phyloP scores from a whole-genome alignment of 345 rosid genomes.

The Trapa bicornis region DNA sequence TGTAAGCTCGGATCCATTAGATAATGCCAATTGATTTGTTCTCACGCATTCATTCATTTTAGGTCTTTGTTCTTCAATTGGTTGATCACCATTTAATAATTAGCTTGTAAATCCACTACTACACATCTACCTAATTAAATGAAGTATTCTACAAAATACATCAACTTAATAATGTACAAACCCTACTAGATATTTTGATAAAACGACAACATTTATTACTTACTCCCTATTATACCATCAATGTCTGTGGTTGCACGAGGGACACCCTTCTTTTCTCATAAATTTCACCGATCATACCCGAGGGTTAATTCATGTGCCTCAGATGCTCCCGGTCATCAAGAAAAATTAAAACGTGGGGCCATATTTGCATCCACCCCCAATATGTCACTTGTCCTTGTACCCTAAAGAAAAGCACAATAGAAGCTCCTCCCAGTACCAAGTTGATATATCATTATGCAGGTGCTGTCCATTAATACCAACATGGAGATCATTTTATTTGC shows the following conservation, averaged over 20 bases:
- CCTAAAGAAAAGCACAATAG: too few relatives aligned
- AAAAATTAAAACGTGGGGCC: constrained; percentile 3
- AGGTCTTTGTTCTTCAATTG: not conserved
- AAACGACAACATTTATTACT: not conserved
- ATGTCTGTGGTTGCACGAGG: not conserved
- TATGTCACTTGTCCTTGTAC: too few relatives aligned
- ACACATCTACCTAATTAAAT: not conserved
- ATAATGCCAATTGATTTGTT: not conserved
- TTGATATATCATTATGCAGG: too few relatives aligned
- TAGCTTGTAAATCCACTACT: not conserved
- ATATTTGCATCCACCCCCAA: constrained; percentile 1
- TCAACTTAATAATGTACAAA: too few relatives aligned
- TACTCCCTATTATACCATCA: not conserved
- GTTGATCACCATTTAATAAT: not conserved
- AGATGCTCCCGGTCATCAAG: not conserved
- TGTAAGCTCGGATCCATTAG: not conserved
- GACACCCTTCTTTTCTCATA: not conserved
- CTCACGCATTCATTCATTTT: not conserved
- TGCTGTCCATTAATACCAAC: too few relatives aligned
- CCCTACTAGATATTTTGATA: not conserved
- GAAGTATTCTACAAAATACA: too few relatives aligned
- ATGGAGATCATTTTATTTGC: too few relatives aligned
- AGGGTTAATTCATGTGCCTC: constrained; percentile 1
- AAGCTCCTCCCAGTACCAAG: too few relatives aligned
- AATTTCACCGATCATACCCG: constrained; percentile 4